Percentiles rank a stretch among this genome's conserved stretches.
phyloP scores from a whole-genome alignment of 257 asterid species.

The Solanum sejunctum region DNA sequence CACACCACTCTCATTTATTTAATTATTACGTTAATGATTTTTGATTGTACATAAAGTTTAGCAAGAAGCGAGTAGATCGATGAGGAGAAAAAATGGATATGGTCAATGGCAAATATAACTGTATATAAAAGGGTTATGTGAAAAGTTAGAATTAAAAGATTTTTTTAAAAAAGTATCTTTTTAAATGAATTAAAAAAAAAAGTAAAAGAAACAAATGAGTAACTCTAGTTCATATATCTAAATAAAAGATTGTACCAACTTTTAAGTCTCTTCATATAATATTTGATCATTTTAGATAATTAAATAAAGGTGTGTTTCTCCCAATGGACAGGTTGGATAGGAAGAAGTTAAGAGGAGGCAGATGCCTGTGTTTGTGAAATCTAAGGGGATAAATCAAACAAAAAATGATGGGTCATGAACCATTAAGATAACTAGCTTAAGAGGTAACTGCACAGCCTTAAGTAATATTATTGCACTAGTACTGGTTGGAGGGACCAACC shows the following conservation, averaged over 20 bases:
- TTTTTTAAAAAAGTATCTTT: not conserved
- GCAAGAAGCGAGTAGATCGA: no score
- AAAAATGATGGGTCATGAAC: not conserved
- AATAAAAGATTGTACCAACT: not conserved
- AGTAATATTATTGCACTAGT: not conserved
- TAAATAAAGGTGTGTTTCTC: not conserved
- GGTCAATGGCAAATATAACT: no score
- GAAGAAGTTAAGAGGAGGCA: not conserved
- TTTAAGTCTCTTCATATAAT: not conserved
- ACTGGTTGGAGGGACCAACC: conserved; percentile 54
- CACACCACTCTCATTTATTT: no score
- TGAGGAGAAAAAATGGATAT: no score
- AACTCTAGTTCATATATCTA: not conserved
- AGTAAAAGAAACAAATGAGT: not conserved
- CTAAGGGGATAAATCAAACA: conserved; percentile 8
- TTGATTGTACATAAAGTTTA: no score
- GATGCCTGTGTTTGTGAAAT: conserved; percentile 19
- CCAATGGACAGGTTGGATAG: not conserved
- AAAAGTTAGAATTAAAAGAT: not conserved
- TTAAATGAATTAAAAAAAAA: fast-evolving
- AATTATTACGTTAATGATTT: fast-evolving
- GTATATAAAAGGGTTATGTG: no score
- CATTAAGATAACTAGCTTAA: not conserved
- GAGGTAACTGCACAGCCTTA: conserved; percentile 15
- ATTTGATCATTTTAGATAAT: no score